These are phyloP conservation scores for Rauvolfia tetraphylla DNA, from an alignment of 257 asterid species.

Conservation along the genomic window DNA sequence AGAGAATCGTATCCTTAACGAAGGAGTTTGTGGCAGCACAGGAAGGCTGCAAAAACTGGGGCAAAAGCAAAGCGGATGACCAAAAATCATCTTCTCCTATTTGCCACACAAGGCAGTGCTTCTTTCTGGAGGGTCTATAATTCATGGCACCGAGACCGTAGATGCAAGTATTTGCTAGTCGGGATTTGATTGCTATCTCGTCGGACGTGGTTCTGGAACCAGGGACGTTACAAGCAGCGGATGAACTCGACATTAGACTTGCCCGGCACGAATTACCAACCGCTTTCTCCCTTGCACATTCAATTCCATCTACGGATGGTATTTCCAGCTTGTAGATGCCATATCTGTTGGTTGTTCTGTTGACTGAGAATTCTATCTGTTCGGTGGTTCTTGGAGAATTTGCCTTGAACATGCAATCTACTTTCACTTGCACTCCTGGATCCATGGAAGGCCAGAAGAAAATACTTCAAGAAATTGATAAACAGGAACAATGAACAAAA, in stretches of 20 bases:
- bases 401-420: conserved; percentile 89
- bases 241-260: conserved; percentile 34
- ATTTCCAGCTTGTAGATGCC: conserved; percentile 78
- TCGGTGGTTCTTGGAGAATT: conserved; percentile 64
- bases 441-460: neutral
- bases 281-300: conserved; percentile 78
- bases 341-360: conserved; percentile 71
- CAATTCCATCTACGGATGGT: conserved; percentile 78
- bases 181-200: conserved; percentile 63
- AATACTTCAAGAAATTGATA: neutral
- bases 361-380: conserved; percentile 66
- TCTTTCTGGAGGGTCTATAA: conserved; percentile 66
- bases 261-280: conserved; percentile 67
- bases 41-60: neutral
- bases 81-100: neutral
- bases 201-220: conserved; percentile 58
- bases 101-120: conserved; percentile 56
- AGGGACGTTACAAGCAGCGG: conserved; percentile 50
- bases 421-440: conserved; percentile 75
- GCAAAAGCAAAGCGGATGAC: neutral
- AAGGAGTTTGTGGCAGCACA: neutral
- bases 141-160: conserved; percentile 60
- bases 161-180: conserved; percentile 57
- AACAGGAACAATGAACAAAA: too few species aligned
- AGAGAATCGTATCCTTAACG: neutral